Conservation (phyloP, 495 filamentous ascomycete species). For the Achaetomiella virescens region DNA sequence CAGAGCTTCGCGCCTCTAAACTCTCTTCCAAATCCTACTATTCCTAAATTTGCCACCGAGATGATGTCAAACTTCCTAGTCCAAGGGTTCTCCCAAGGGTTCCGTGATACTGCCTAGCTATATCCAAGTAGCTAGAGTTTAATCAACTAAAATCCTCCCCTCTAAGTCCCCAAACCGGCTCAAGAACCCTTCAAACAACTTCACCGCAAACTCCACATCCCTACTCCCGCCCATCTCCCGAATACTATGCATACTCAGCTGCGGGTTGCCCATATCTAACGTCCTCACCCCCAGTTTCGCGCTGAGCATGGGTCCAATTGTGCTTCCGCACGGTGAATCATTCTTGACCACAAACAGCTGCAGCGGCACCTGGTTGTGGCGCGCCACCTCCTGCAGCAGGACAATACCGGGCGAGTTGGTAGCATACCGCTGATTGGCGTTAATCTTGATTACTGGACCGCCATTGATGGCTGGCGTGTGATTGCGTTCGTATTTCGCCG, state of each 20-base stretch:
- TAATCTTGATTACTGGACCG: slow-evolving; percentile 93
- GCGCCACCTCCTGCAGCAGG: slow-evolving; percentile 79
- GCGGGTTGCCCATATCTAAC: slow-evolving; percentile 90
- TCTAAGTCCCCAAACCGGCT: slow-evolving; percentile 73
- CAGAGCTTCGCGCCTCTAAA: no score
- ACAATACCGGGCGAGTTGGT: slow-evolving; percentile 96
- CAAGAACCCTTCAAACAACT: slow-evolving; percentile 85
- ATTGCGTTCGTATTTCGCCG: slow-evolving; percentile 79
- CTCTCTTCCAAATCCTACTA: no score
- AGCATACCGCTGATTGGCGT: slow-evolving; percentile 92
- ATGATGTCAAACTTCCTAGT: no score
- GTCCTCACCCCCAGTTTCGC: slow-evolving; percentile 81
- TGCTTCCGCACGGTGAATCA: slow-evolving; percentile 88
- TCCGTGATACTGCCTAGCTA: no score
- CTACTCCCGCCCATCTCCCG: slow-evolving; percentile 81
- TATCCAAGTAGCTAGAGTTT: no score
- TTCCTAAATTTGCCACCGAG: no score
- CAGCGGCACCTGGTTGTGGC: slow-evolving; percentile 63
- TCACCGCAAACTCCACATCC: slow-evolving; percentile 83
- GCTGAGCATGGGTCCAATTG: slow-evolving; percentile 91
- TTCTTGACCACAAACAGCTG: slow-evolving; percentile 96
- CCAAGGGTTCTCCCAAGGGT: no score
- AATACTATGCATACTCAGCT: slow-evolving; percentile 95
- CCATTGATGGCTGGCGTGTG: slow-evolving; percentile 95
- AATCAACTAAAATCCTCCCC: slow-evolving; percentile 74